These are phyloP conservation scores for Wilhelminamyces savonicus DNA, from an alignment of 805 yeast species.

Conservation along the genomic window DNA sequence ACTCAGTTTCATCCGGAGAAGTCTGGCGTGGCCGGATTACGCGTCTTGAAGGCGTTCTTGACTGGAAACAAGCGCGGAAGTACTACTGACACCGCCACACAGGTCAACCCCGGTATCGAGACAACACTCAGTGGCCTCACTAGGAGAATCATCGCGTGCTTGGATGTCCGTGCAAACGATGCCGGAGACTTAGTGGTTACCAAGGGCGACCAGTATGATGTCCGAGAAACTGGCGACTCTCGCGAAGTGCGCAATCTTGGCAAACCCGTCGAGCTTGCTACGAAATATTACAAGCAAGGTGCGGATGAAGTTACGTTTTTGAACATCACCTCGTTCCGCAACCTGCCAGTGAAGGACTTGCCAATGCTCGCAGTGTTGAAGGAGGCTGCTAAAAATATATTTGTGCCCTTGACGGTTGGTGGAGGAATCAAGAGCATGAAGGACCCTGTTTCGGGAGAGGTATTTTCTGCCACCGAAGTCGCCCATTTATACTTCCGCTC, in stretches of 20 bases:
- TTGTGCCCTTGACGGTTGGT: slow-evolving; percentile 96
- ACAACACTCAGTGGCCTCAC: slow-evolving; percentile 60
- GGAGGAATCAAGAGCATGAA: slow-evolving; percentile 93
- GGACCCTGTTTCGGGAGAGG: slow-evolving; percentile 73
- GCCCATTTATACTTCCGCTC: slow-evolving; percentile 90
- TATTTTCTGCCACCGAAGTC: slow-evolving; percentile 79
- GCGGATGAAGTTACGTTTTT: slow-evolving; percentile 96
- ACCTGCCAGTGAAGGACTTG: slow-evolving; percentile 85
- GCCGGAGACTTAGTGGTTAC: slow-evolving; percentile 95
- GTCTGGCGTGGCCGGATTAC: slow-evolving; percentile 86
- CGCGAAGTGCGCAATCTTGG: slow-evolving; percentile 84
- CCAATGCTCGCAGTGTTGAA: slow-evolving; percentile 92
- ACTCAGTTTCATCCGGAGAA: slow-evolving; percentile 99
- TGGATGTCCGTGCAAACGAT: slow-evolving; percentile 95
- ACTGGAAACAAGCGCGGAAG: slow-evolving; percentile 31
- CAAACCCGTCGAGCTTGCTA: slow-evolving; percentile 92
- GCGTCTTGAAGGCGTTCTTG: slow-evolving; percentile 68
- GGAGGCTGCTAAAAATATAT: slow-evolving; percentile 79
- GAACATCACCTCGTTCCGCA: slow-evolving; percentile 92
- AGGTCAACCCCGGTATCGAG: slow-evolving; percentile 17
- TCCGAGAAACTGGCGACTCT: slow-evolving; percentile 52
- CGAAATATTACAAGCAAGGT: slow-evolving; percentile 85
- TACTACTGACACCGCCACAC: slow-evolving; percentile 4
- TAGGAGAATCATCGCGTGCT: slow-evolving; percentile 88
- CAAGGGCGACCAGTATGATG: slow-evolving; percentile 98